phyloP scores from a whole-genome alignment of 2,329 filamentous ascomycete species.

The Scorias spongiosa region DNA sequence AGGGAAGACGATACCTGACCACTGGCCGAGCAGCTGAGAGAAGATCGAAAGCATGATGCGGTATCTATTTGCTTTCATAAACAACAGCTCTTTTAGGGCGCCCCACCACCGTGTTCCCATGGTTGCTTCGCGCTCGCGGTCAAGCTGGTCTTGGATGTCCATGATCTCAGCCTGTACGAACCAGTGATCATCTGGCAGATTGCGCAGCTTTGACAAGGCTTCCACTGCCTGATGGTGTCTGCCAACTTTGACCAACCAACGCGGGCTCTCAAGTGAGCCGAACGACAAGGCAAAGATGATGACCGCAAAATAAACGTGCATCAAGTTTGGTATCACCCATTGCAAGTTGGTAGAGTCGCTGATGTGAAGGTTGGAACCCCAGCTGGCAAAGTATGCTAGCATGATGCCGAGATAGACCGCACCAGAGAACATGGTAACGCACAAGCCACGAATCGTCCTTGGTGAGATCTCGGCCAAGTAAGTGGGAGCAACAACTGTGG shows the following conservation, averaged over 20 bases:
- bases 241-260: constrained; percentile 20
- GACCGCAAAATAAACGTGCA: constrained; percentile 64
- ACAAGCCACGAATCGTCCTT: constrained; percentile 38
- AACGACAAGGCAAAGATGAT: constrained; percentile 54
- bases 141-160: constrained; percentile 49
- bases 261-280: constrained; percentile 17
- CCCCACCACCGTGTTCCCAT: constrained; percentile 49
- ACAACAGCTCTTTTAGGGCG: constrained; percentile 52
- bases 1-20: constrained; percentile 42
- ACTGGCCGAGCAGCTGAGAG: constrained; percentile 59
- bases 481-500: constrained; percentile 40
- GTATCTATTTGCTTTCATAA: constrained; percentile 55
- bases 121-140: constrained; percentile 58
- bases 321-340: constrained; percentile 53
- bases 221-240: constrained; percentile 15
- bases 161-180: constrained; percentile 37
- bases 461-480: constrained; percentile 40
- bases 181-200: constrained; percentile 16
- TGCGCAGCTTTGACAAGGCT: constrained; percentile 17
- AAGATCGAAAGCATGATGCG: constrained; percentile 52
- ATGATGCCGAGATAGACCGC: constrained; percentile 57
- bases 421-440: constrained; percentile 55
- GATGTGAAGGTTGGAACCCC: constrained; percentile 38
- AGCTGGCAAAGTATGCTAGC: constrained; percentile 59
- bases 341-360: constrained; percentile 24